These are phyloP conservation scores for Fraxinus cuspidata DNA, from an alignment of 257 asterid species.

Conservation along the genomic window DNA sequence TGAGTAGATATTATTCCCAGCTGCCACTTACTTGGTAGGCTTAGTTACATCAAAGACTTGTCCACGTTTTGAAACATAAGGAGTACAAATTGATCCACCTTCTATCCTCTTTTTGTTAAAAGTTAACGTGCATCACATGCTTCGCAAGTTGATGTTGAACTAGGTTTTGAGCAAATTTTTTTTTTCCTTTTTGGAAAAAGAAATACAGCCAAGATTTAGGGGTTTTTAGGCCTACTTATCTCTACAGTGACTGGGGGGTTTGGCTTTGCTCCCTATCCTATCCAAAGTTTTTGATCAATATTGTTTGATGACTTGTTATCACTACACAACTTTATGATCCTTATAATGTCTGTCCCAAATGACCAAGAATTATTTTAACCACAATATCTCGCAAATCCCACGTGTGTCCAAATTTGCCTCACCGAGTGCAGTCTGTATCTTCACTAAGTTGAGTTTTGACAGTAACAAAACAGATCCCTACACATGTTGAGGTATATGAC, in stretches of 20 bases:
- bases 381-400: neutral
- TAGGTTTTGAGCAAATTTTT: neutral
- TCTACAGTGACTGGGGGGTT: no score
- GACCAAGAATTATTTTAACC: neutral
- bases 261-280: no score
- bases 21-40: neutral
- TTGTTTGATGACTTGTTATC: neutral
- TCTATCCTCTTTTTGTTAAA: neutral
- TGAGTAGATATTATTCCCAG: neutral
- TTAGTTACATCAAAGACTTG: neutral
- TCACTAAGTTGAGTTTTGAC: neutral
- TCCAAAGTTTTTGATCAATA: neutral
- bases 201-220: no score
- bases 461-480: constrained; percentile 1
- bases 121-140: neutral
- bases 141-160: neutral
- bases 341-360: neutral
- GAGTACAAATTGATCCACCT: neutral
- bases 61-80: neutral
- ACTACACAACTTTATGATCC: neutral
- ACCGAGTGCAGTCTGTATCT: neutral
- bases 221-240: no score
- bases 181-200: no score
- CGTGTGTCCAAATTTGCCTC: neutral
- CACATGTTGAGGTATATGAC: neutral